These are phyloP conservation scores for Mycena galopus DNA, from an alignment of 768 basidiomycete species.

Conservation along the genomic window DNA sequence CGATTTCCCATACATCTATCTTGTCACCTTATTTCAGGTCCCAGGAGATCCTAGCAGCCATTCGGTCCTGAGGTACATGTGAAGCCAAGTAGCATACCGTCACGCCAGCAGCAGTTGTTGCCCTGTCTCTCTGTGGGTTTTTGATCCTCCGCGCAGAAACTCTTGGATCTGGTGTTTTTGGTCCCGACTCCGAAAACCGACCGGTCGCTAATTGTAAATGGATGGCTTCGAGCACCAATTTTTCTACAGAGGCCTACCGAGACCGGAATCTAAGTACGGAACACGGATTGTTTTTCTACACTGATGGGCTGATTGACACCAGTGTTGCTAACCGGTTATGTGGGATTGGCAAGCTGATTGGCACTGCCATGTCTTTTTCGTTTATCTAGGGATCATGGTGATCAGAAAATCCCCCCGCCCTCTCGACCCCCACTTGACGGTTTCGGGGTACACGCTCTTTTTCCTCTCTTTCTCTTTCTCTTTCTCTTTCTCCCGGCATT, in stretches of 20 bases:
- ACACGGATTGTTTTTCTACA: no score
- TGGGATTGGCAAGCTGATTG: background rate
- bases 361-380: background rate
- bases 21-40: background rate
- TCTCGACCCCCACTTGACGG: slow-evolving; percentile 23
- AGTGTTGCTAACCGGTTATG: background rate
- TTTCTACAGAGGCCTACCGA: no score
- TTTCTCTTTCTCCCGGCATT: slow-evolving; percentile 26
- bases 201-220: no score
- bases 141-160: no score
- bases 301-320: background rate
- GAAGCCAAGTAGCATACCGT: background rate
- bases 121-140: no score
- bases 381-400: slow-evolving; percentile 10
- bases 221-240: no score
- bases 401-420: background rate
- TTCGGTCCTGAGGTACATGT: background rate
- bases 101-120: no score
- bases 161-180: no score
- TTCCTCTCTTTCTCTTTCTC: slow-evolving; percentile 15
- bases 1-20: background rate
- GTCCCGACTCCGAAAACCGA: no score
- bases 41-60: no score
- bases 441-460: slow-evolving; percentile 28
- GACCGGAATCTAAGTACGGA: no score